A percentile compares a stretch with the other conserved stretches of the same genome.
Conservation (phyloP, 176 grass and related monocot species). For the Musa schizocarpa region DNA sequence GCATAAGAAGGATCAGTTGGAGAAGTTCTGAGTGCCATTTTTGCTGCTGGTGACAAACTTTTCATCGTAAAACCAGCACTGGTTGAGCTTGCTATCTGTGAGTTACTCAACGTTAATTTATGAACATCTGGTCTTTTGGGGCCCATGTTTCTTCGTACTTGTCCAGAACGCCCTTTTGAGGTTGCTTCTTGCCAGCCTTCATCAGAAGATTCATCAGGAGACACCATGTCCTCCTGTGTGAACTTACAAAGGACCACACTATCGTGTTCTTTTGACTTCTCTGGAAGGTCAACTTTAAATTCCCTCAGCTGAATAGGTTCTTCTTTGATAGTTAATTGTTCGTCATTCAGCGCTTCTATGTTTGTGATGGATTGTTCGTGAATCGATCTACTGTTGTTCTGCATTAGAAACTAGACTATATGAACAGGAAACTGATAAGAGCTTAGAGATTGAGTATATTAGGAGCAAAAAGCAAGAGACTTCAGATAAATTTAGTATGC, state of each 20-base stretch:
- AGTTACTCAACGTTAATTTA: slow-evolving; percentile 47
- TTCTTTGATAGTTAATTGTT: slow-evolving; percentile 21
- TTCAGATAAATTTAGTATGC: background rate
- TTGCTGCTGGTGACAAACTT: slow-evolving; percentile 26
- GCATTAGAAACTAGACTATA: slow-evolving; percentile 49
- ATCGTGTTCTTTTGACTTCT: slow-evolving; percentile 34
- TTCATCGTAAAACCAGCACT: slow-evolving; percentile 27
- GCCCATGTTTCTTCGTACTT: slow-evolving; percentile 47
- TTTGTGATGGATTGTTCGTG: slow-evolving; percentile 50
- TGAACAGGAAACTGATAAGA: slow-evolving; percentile 43
- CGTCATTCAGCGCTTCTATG: slow-evolving; percentile 35
- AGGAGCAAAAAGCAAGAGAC: background rate
- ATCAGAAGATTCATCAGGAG: slow-evolving; percentile 87
- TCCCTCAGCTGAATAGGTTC: slow-evolving; percentile 17
- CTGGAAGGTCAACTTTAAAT: slow-evolving; percentile 9
- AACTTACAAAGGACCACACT: slow-evolving; percentile 26
- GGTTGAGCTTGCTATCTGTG: slow-evolving; percentile 28
- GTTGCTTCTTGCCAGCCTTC: slow-evolving; percentile 93
- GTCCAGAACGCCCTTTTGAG: slow-evolving; percentile 56
- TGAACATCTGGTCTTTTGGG: slow-evolving; percentile 35
- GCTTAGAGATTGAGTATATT: slow-evolving; percentile 3
- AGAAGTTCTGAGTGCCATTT: slow-evolving; percentile 29
- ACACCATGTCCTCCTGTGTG: slow-evolving; percentile 38
- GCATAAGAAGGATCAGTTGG: slow-evolving; percentile 24
- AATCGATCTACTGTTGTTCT: slow-evolving; percentile 73